Conservation (phyloP, 192 early-diverging fungal genomes). For the Lobosporangium transversale region DNA sequence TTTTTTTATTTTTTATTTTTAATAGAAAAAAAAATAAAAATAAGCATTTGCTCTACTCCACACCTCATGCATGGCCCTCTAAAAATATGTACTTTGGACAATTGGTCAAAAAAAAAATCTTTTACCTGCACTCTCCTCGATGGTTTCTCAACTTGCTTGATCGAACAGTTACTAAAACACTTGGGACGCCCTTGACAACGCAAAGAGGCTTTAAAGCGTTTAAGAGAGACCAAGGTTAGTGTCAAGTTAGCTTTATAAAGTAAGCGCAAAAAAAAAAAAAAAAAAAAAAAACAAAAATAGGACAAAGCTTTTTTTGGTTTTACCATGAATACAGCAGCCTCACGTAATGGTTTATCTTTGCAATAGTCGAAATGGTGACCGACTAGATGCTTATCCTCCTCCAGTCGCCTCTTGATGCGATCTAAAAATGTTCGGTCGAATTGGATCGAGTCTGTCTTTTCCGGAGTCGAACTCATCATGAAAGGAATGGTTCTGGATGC, state of each 20-base stretch:
- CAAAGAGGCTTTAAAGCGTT: conserved; percentile 65
- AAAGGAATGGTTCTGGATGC: conserved; percentile 32
- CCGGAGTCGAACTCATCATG: conserved; percentile 20
- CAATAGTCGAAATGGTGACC: conserved; percentile 45
- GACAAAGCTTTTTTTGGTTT: not conserved
- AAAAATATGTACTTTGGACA: not conserved
- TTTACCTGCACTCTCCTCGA: conserved; percentile 80
- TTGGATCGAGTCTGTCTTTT: not conserved
- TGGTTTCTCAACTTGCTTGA: conserved; percentile 71
- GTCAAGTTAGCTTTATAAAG: not conserved
- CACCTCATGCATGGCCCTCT: not conserved
- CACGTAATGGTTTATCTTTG: conserved; percentile 41
- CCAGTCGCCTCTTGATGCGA: conserved; percentile 26
- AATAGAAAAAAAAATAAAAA: conserved; percentile 12
- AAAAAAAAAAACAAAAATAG: no score
- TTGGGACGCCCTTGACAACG: conserved; percentile 64
- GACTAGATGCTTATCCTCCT: conserved; percentile 8
- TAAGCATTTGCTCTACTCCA: not conserved
- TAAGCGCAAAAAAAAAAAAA: not conserved
- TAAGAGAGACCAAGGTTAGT: not conserved
- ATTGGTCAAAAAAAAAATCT: not conserved
- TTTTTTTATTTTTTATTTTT: no score
- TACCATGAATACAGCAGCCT: conserved; percentile 49
- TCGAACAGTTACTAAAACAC: conserved; percentile 84
- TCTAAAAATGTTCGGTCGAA: conserved; percentile 35